These are phyloP conservation scores for Dittrichia graveolens DNA, from an alignment of 129 eudicot species.

Conservation along the genomic window DNA sequence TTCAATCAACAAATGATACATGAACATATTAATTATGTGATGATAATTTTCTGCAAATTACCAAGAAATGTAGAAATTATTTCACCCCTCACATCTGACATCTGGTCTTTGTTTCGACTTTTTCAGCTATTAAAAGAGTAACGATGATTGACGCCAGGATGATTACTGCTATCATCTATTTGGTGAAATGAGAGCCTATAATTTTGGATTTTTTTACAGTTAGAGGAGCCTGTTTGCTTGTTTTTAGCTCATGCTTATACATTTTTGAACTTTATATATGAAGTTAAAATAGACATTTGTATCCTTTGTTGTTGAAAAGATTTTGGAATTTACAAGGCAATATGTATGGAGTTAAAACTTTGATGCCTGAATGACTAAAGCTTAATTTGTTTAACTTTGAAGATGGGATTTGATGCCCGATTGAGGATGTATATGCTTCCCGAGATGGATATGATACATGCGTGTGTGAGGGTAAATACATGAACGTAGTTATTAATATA, in stretches of 20 bases:
- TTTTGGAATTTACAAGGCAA: conserved; percentile 1
- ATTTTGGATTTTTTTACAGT: not conserved
- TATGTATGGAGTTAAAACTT: not conserved
- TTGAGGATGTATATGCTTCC: no score
- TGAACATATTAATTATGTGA: no score
- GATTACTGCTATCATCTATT: not conserved
- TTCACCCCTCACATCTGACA: not conserved
- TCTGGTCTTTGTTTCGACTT: not conserved
- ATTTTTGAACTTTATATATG: conserved; percentile 1
- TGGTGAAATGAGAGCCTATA: conserved; percentile 3
- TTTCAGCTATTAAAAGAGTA: not conserved
- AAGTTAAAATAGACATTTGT: not conserved
- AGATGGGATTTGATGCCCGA: no score
- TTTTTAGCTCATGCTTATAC: not conserved
- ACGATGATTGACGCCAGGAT: not conserved
- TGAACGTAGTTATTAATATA: no score
- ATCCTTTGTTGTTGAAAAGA: not conserved
- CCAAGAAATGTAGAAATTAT: no score
- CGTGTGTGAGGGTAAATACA: no score
- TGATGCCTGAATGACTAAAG: not conserved
- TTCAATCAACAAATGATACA: no score
- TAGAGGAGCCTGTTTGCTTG: not conserved
- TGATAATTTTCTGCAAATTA: no score
- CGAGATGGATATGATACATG: no score
- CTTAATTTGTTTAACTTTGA: not conserved